A percentile compares a stretch with the other conserved stretches of the same genome.
These are phyloP conservation scores for Penicillium tannophilum DNA, from an alignment of 495 filamentous ascomycete species.

Conservation along the genomic window DNA sequence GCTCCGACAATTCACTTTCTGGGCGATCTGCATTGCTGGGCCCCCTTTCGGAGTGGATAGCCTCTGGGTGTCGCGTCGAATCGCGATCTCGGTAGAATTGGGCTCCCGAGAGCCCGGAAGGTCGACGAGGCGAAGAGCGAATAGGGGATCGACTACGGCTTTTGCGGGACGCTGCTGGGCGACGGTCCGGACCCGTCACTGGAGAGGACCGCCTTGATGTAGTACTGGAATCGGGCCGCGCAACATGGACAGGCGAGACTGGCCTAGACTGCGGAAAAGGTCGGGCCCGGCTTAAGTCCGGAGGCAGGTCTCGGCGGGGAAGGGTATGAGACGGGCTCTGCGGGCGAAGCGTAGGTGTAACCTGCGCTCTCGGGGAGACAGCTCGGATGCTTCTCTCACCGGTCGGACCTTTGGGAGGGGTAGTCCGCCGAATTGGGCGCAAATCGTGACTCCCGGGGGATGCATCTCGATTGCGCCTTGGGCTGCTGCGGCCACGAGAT, in stretches of 20 bases:
- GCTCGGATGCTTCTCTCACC: slow-evolving; percentile 28
- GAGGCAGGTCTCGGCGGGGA: slow-evolving; percentile 16
- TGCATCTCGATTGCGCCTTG: slow-evolving; percentile 37
- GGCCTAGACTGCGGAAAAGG: slow-evolving; percentile 16
- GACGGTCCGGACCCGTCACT: slow-evolving; percentile 26
- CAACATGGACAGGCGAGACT: slow-evolving; percentile 26
- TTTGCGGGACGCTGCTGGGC: slow-evolving; percentile 11
- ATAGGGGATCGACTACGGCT: slow-evolving; percentile 27
- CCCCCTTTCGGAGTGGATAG: neutral
- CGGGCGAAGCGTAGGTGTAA: slow-evolving; percentile 4
- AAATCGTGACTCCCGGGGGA: slow-evolving; percentile 33
- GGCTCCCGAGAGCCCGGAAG: slow-evolving; percentile 10
- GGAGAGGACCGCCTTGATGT: slow-evolving; percentile 37
- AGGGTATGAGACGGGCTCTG: slow-evolving; percentile 18
- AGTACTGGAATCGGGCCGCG: slow-evolving; percentile 22
- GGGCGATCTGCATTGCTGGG: neutral
- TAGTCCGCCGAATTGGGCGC: slow-evolving; percentile 30
- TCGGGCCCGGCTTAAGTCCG: slow-evolving; percentile 11
- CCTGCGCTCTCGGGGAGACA: slow-evolving; percentile 26
- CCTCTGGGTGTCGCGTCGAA: slow-evolving; percentile 8
- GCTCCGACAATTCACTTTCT: slow-evolving; percentile 9
- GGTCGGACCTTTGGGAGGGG: slow-evolving; percentile 13
- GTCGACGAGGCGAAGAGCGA: slow-evolving; percentile 14
- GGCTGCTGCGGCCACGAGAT: slow-evolving; percentile 36
- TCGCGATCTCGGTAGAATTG: slow-evolving; percentile 21